Percentiles rank a stretch among this genome's conserved stretches.
These are phyloP conservation scores for Cordia subcordata DNA, from an alignment of 257 asterid species.

Conservation along the genomic window DNA sequence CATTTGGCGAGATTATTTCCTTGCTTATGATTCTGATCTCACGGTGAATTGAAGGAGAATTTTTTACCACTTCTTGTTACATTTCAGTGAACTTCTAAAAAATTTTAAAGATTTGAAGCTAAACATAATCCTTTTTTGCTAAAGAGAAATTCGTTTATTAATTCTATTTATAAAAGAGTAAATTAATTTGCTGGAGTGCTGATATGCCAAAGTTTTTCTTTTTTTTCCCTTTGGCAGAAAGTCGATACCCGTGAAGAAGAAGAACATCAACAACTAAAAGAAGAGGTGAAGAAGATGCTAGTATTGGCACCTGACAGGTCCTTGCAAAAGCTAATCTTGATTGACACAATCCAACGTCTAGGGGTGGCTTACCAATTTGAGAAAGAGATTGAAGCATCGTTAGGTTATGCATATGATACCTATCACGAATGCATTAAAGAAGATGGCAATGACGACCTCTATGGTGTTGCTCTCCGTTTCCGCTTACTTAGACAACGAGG, in stretches of 20 bases:
- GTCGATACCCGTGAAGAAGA: neutral
- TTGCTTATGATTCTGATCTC: neutral
- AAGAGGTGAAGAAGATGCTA: slow-evolving; percentile 1
- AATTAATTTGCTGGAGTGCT: too few species aligned
- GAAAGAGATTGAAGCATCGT: slow-evolving; percentile 7
- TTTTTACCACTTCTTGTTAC: neutral
- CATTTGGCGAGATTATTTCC: slow-evolving; percentile 22
- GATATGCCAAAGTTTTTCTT: neutral
- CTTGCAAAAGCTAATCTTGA: neutral
- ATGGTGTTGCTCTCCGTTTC: slow-evolving; percentile 14
- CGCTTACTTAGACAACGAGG: slow-evolving; percentile 17
- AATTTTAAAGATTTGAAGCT: too few species aligned
- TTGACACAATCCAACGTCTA: slow-evolving; percentile 15
- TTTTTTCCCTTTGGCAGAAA: slow-evolving; percentile 8
- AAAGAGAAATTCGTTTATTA: too few species aligned
- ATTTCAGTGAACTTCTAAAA: too few species aligned
- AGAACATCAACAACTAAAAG: neutral
- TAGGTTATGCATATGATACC: neutral
- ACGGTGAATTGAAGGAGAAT: neutral
- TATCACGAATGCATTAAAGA: neutral
- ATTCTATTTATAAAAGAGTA: too few species aligned
- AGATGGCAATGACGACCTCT: slow-evolving; percentile 5
- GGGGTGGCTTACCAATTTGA: slow-evolving; percentile 24
- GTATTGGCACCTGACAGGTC: neutral
- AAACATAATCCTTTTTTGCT: too few species aligned